Evolutionary conservation across 306 rosid species (phyloP), one percentile per base, ranked within the genome.

Genomic region (Acacia confusa): DNA sequence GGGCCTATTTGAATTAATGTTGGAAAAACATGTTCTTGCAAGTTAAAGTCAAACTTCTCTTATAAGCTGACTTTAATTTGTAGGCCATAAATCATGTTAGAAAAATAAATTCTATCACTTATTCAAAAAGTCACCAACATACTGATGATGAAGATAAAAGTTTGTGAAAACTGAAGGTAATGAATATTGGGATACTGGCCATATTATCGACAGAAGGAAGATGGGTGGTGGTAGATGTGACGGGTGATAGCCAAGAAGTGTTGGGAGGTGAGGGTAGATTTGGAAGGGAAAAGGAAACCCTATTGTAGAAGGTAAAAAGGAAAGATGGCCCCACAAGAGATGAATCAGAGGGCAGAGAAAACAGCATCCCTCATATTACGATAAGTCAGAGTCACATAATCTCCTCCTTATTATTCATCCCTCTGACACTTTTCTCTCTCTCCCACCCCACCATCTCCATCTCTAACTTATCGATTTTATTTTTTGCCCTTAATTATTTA

Each of bases 341-440:
- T 76, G 76, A 45, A 83, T 83, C 78, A 87, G 66, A 78, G 80
- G 91, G 86, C 84, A 88, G 83, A 83, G 84, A 81, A 87, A 85
- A 82, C 87, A 87, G 85, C 88, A 88, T 84, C 86, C 60, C 81
- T 84, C 82, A 70, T 85, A 76, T 84, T 78, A 71, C 63, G 74
- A 82, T 79, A 83, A 87, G 60, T 36, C 86, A 86, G 63, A 78
- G 48, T 9, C 72, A 17, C 71, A 84, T 82, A 77, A 84, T 88
- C 85, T 84, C 63, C 27, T 19, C 22, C 28, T 55, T 92, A 71
- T 74, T 78, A 88, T 72, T 86, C 79, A 85, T 83, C 77, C 65
- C 60, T 78, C 82, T 82, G 88, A 88, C 93, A 89, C 81, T 75
- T 84, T 67, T 72, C 34, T 1, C 36, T 40, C 32, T 4, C 73